Evolutionary conservation across 2,329 filamentous ascomycete genomes (phyloP).

Genomic region (Botrytis paeoniae): DNA sequence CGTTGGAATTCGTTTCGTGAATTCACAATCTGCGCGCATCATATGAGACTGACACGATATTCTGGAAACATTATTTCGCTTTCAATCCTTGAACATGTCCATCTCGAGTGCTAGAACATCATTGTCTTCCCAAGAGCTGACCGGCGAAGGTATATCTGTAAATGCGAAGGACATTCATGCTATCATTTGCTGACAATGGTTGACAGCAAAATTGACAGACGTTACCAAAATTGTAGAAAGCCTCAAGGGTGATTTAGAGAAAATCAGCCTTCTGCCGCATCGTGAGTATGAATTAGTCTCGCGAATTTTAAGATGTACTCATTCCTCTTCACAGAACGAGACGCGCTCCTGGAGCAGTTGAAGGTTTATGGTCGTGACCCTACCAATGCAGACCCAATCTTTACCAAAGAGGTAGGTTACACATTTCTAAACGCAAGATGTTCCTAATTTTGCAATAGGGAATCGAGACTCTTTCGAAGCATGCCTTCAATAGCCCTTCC

Average conservation of each 20-base stretch:
- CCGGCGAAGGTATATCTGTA: conserved; percentile 28
- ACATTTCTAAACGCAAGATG: conserved; percentile 11
- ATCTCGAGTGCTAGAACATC: conserved; percentile 25
- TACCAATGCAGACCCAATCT: conserved; percentile 74
- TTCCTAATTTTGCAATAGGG: conserved; percentile 51
- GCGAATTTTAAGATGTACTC: not conserved
- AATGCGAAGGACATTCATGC: not conserved
- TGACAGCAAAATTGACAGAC: conserved; percentile 62
- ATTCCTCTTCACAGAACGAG: conserved; percentile 52
- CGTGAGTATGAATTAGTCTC: conserved; percentile 46
- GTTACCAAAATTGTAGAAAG: conserved; percentile 62
- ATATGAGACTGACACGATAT: not conserved
- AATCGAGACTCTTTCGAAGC: conserved; percentile 66
- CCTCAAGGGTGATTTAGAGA: conserved; percentile 60
- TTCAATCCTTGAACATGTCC: conserved; percentile 21
- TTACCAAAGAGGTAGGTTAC: conserved; percentile 65
- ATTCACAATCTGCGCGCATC: not conserved
- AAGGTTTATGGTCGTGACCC: conserved; percentile 77
- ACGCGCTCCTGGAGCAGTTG: conserved; percentile 61
- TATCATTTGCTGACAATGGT: conserved; percentile 21
- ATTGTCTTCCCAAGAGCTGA: conserved; percentile 27
- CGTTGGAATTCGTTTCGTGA: not conserved
- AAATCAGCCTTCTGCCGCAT: conserved; percentile 55
- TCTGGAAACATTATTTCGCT: not conserved
- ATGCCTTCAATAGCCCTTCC: conserved; percentile 68